A percentile compares a stretch with the other conserved stretches of the same genome.
phyloP scores from a whole-genome alignment of 2,329 filamentous ascomycete genomes.

The Colletotrichum incanum region DNA sequence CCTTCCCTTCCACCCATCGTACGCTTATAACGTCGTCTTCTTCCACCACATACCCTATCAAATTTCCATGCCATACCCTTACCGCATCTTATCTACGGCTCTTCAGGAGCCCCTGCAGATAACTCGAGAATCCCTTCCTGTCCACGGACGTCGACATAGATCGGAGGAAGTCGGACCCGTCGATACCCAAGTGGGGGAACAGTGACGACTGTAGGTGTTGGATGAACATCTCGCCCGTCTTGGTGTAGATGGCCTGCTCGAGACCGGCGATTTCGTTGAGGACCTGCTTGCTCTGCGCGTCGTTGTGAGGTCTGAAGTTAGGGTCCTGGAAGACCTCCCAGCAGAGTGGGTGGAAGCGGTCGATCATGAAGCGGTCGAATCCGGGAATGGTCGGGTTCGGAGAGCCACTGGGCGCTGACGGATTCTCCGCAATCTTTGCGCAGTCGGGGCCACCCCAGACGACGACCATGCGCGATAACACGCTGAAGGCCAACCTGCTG shows the following conservation, averaged over 20 bases:
- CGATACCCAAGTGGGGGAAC: conserved; percentile 76
- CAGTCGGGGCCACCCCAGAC: conserved; percentile 93
- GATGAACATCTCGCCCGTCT: conserved; percentile 88
- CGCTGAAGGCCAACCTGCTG: conserved; percentile 82
- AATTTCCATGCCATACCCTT: background rate
- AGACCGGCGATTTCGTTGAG: conserved; percentile 89
- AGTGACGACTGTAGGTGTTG: conserved; percentile 76
- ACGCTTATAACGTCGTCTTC: conserved; percentile 8
- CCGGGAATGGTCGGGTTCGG: conserved; percentile 80
- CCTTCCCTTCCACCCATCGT: conserved; percentile 29
- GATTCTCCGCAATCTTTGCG: conserved; percentile 69
- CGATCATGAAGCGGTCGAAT: conserved; percentile 92
- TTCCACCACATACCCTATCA: conserved; percentile 1
- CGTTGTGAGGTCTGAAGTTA: conserved; percentile 82
- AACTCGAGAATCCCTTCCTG: conserved; percentile 75
- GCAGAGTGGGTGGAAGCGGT: conserved; percentile 88
- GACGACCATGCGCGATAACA: conserved; percentile 85
- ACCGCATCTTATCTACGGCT: conserved; percentile 48
- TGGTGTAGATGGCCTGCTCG: conserved; percentile 91
- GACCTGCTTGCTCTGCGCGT: conserved; percentile 91
- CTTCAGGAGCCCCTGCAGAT: conserved; percentile 73
- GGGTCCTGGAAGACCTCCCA: conserved; percentile 90
- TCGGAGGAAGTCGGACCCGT: conserved; percentile 72
- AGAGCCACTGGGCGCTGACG: conserved; percentile 64
- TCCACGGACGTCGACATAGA: conserved; percentile 72